These are phyloP conservation scores for Candida vaughaniae DNA, from an alignment of 805 yeast genomes.

Conservation along the genomic window DNA sequence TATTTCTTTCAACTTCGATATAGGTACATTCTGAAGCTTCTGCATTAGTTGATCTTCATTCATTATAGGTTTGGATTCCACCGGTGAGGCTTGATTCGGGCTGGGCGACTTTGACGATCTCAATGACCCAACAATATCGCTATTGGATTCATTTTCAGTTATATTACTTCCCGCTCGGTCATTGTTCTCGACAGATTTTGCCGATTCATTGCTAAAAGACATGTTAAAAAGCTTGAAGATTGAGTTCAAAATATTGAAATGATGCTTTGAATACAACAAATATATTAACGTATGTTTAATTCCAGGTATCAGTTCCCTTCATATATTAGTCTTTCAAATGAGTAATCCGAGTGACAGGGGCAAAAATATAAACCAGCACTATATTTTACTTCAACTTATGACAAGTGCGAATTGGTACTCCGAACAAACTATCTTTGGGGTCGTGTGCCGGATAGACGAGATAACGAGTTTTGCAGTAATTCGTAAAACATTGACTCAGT, in stretches of 20 bases:
- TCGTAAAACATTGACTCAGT: conserved; percentile 2
- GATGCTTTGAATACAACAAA: too few species aligned
- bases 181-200: not conserved
- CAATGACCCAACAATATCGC: too few species aligned
- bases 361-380: too few species aligned
- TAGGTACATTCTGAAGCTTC: conserved; percentile 19
- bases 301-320: too few species aligned
- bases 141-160: not conserved
- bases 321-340: too few species aligned
- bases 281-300: too few species aligned
- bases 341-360: too few species aligned
- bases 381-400: too few species aligned
- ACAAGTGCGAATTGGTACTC: too few species aligned
- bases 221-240: conserved; percentile 8
- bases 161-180: conserved; percentile 7
- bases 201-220: conserved; percentile 2
- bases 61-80: not conserved
- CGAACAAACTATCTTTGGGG: too few species aligned
- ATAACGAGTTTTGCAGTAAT: conserved; percentile 5
- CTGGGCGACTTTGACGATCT: too few species aligned
- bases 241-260: conserved; percentile 5
- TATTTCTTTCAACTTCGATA: conserved; percentile 29
- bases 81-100: not conserved
- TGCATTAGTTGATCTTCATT: conserved; percentile 2
- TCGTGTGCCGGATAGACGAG: too few species aligned